Evolutionary conservation across 2,329 filamentous ascomycete genomes (phyloP).

Genomic region (Aureobasidium lini): DNA sequence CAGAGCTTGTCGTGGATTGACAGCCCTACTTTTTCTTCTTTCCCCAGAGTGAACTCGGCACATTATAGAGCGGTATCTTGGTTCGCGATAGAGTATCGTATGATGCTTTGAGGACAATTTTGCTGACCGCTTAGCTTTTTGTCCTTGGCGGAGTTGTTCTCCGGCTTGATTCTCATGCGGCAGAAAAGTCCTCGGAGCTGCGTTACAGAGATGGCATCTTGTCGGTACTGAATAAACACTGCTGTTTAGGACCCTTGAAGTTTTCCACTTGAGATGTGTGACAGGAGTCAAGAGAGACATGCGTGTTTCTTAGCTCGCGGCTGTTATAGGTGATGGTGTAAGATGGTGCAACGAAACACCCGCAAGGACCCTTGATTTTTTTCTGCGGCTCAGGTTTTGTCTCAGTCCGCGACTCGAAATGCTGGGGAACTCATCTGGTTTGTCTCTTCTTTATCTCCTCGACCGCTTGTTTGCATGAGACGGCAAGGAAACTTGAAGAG

Average conservation of each 20-base stretch:
- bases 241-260: neutral
- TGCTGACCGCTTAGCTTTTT: neutral
- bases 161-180: too few species aligned
- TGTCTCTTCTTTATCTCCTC: neutral
- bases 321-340: neutral
- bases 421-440: neutral
- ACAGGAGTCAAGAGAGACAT: slow-evolving; percentile 3
- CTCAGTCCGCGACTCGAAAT: slow-evolving; percentile 1
- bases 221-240: neutral
- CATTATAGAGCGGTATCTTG: neutral
- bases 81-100: neutral
- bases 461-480: neutral
- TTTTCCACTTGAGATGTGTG: neutral
- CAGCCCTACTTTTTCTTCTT: neutral
- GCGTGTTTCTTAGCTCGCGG: neutral
- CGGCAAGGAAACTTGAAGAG: neutral
- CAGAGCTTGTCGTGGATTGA: neutral
- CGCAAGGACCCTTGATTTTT: neutral
- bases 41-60: neutral
- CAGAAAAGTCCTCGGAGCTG: neutral
- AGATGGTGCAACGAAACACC: neutral
- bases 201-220: neutral
- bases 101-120: neutral
- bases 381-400: neutral
- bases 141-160: neutral